Base-by-base conservation (phyloP, 176 grass and related monocot genomes). In the Neostapfia colusana region DNA sequence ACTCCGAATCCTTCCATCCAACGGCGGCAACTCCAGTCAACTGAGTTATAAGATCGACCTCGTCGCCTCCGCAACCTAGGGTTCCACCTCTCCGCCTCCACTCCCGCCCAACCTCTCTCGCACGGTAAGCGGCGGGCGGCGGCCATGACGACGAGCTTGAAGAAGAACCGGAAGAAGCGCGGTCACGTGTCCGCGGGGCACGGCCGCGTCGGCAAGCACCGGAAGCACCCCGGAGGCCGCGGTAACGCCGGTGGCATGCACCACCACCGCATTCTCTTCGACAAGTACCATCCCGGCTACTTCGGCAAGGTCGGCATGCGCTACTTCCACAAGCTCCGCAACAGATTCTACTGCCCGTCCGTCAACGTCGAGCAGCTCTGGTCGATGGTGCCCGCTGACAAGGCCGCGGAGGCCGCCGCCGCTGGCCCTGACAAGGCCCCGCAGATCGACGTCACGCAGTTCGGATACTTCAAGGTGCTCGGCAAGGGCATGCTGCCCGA, bases 231-330 rank as follows among this genome's bases (percentile, higher is more conserved):
- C 0, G 93, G 90, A 15, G 93, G 93, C 8, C 90, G 88, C n/a
- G 90, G 93, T 38, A 97, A 97, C 83, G 93, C 93, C 63, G 93
- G 90, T 63, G 93, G 93, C 45, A 89, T 97, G 93, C 93, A 91
- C 88, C 93, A 97, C 81, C 90, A 97, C 86, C 90, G 93, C 23
- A 97, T 97, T 81, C 90, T 97, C 77, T 97, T 97, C 77, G 90
- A 97, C 88, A 97, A 97, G 84, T 93, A 97, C 84, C 93, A 93
- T 57, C 93, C 93, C 0, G 93, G 93, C 0, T 97, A 87, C 90
- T 97, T 97, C 81, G 93, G 93, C 54, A 97, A 97, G 84, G 93
- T 97, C 55, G 93, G 93, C 26, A 97, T 97, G 93, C 88, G 93
- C 21, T 91, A 97, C 88, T 97, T 97, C 85, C 93, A 93, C 78